Evolutionary conservation across 768 basidiomycete genomes (phyloP), one percentile per base, ranked within the genome.

Genomic region (Amanita subjunquillea): DNA sequence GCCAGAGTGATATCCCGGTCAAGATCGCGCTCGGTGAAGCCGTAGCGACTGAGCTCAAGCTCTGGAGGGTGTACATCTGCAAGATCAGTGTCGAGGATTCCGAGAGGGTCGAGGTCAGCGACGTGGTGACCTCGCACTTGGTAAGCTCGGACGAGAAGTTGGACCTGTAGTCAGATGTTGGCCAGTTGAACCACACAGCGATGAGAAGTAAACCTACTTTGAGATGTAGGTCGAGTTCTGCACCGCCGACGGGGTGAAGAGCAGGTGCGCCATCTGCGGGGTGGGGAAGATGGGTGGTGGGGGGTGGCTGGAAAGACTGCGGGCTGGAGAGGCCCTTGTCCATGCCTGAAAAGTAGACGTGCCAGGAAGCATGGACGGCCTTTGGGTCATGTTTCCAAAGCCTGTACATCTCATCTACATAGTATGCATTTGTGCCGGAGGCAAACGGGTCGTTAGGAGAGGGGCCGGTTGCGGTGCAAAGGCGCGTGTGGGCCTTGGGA

Each of bases 71-170:
- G 73, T 12, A 80, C 70, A 51, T 85, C 77, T 32, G 80, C 83
- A 40, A 97, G 79, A 67, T 98, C 95, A 37, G 91, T 78, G 59
- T 92, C 85, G 48, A 89, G 77, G 61, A 99, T 93, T 13, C 93
- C 93, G 15, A 99, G 80, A 30, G 96, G 96, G 65, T 99, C 96
- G 50, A 99, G 77, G 57, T 96, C 88, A 34, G 95, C 96, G 54
- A 93, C 77, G 61, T 97, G 93, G 62, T 99, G 96, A 13, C 96
- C 96, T 55, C 95, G 89, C 15, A 99, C 96, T 82, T 99, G 96
- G 70, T 96, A 99, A 3, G 96, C 96, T 53, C 96, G 87, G 49
- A 97, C 92, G 53, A 99, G 84, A 27, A 98, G 79, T 87, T 99
- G 96, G 15, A 92, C 86, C 95, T 98, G 63, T 4, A 52, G 41